Conservation (phyloP, 2,329 filamentous ascomycete genomes). For the Hymenoscyphus fraxineus region DNA sequence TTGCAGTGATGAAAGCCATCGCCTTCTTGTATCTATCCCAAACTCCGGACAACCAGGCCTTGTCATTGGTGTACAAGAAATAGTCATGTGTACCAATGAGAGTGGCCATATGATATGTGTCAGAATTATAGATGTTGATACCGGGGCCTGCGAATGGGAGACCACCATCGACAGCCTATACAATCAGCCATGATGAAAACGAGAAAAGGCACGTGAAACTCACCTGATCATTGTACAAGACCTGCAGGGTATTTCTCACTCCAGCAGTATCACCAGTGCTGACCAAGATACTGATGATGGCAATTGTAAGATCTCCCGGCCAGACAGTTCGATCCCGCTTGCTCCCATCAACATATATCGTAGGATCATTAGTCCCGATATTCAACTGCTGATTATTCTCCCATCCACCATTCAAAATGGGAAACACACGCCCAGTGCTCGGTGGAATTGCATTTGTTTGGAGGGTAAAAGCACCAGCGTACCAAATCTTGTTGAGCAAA, state of each 20-base stretch:
- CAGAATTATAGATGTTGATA: conserved; percentile 37
- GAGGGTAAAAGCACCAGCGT: conserved; percentile 45
- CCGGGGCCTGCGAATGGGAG: conserved; percentile 50
- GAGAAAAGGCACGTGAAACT: not conserved
- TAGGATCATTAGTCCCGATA: conserved; percentile 32
- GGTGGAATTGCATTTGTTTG: conserved; percentile 32
- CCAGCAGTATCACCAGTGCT: conserved; percentile 51
- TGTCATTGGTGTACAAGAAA: conserved; percentile 51
- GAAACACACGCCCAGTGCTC: conserved; percentile 32
- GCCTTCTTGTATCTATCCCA: conserved; percentile 48
- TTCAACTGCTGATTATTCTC: conserved; percentile 42
- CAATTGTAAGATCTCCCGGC: conserved; percentile 59
- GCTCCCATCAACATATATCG: conserved; percentile 46
- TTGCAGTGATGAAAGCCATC: conserved; percentile 43
- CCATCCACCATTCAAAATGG: conserved; percentile 32
- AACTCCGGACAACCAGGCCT: conserved; percentile 42
- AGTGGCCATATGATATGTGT: conserved; percentile 57
- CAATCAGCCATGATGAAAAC: conserved; percentile 5
- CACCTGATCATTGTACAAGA: conserved; percentile 39
- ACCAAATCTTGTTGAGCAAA: conserved; percentile 52
- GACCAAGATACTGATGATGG: conserved; percentile 50
- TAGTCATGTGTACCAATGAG: conserved; percentile 58
- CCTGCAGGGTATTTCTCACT: conserved; percentile 47
- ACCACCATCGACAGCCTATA: conserved; percentile 37
- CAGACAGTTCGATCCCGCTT: conserved; percentile 58